Evolutionary conservation across 2,329 filamentous ascomycete genomes (phyloP), one percentile per base, ranked within the genome.

Genomic region (Cladosporium austrohemisphaericum): DNA sequence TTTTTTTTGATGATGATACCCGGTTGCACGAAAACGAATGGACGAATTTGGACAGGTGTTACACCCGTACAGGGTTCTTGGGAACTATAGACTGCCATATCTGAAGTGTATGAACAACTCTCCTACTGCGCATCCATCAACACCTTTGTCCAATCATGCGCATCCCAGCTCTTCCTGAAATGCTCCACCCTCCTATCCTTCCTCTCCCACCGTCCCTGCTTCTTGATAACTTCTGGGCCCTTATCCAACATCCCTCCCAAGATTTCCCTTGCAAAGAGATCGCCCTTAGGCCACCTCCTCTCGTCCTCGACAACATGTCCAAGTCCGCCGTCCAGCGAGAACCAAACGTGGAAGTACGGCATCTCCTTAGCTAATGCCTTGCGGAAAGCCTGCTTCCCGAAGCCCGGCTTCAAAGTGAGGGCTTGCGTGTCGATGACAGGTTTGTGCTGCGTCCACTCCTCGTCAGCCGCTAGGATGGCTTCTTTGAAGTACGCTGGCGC

Each of bases 291-390:
- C 93, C 93, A 98, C 43, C 83, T 76, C 41, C 82, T 78, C 22
- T 83, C 75, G 59, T 98, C 88, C 69, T 98, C 93, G 0, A 98
- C 87, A 7, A 98, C 76, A 66, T 98, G 93, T 0, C 89, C 93
- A 56, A 98, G 70, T 0, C 93, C 93, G 2, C 93, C 93, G 64
- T 98, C 91, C 1, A 98, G 73, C 45, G 83, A 81, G 65, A 97
- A 97, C 91, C 92, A 98, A 16, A 85, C 92, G 67, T 98, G 93
- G 62, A 98, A 98, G 67, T 98, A 98, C 0, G 94, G 92, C 87
- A 94, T 92, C 73, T 98, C 92, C 71, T 94, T 95, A 10, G 88
- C 88, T 53, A 98, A 75, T 16, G 80, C 85, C 50, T 83, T 78
- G 1, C 92, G 79, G 67, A 98, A 98, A 1, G 93, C 91, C 46